A percentile compares a stretch with the other conserved stretches of the same genome.
Evolutionary conservation across 1,139 yeast genomes (phyloP).

Genomic region (Pichia sp.): DNA sequence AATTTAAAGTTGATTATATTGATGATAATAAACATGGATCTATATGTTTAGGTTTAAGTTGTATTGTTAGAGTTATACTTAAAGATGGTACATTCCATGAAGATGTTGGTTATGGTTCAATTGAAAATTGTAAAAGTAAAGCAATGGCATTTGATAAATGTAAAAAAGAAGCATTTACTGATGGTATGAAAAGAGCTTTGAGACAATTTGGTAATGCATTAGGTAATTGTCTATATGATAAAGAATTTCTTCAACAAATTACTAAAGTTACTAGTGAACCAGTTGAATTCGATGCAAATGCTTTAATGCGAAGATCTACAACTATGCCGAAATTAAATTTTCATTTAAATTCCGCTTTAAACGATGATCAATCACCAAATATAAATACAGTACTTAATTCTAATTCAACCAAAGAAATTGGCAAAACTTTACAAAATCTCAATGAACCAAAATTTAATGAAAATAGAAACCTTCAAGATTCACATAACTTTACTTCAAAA

Average conservation of each 20-base stretch:
- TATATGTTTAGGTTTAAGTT: conserved; percentile 60
- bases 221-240: conserved; percentile 76
- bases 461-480: too few relatives aligned
- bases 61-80: conserved; percentile 63
- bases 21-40: conserved; percentile 52
- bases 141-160: conserved; percentile 77
- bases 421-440: too few relatives aligned
- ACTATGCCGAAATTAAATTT: conserved; percentile 19
- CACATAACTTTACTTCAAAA: not conserved
- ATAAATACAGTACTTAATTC: too few relatives aligned
- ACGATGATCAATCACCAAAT: too few relatives aligned
- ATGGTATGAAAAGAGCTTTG: conserved; percentile 69
- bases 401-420: too few relatives aligned
- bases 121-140: conserved; percentile 64
- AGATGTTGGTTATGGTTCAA: conserved; percentile 76
- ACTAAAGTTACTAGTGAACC: conserved; percentile 43
- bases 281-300: conserved; percentile 46
- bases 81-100: conserved; percentile 74
- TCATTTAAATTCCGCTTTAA: too few relatives aligned
- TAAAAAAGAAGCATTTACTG: conserved; percentile 76
- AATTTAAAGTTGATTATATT: conserved; percentile 62
- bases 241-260: conserved; percentile 53
- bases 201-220: conserved; percentile 75
- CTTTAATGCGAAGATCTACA: conserved; percentile 32
- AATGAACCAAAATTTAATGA: too few relatives aligned